phyloP scores from a whole-genome alignment of 2,329 filamentous ascomycete species.

The Alternaria rosae region DNA sequence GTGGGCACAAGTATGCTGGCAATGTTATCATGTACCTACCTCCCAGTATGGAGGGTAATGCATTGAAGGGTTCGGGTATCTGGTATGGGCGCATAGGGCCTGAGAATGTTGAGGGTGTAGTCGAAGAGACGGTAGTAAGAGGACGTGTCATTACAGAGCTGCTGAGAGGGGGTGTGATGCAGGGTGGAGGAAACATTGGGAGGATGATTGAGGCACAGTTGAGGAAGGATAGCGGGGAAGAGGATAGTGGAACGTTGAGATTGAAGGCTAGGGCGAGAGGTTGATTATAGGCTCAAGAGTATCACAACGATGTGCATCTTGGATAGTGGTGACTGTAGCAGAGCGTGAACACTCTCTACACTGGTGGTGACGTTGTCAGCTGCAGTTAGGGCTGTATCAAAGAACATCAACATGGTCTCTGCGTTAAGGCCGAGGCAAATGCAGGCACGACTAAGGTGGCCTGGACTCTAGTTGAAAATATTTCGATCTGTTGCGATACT shows the following conservation, averaged over 20 bases:
- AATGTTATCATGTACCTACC: conserved; percentile 85
- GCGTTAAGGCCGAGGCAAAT: background rate
- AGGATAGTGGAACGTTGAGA: conserved; percentile 24
- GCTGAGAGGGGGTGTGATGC: conserved; percentile 72
- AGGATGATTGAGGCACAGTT: conserved; percentile 42
- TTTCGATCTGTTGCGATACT: background rate
- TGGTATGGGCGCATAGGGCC: conserved; percentile 85
- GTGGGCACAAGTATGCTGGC: conserved; percentile 85
- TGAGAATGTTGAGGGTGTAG: conserved; percentile 76
- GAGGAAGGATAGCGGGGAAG: conserved; percentile 40
- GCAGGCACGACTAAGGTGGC: too few relatives aligned
- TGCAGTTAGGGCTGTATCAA: too few relatives aligned
- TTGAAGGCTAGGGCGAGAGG: conserved; percentile 26
- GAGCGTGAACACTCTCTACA: too few relatives aligned
- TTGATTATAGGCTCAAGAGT: background rate
- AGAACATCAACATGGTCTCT: background rate
- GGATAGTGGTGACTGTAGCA: background rate
- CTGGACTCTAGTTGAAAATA: too few relatives aligned
- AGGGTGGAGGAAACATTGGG: conserved; percentile 35
- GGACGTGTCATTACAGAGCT: conserved; percentile 74
- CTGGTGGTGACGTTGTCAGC: background rate
- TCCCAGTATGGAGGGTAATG: conserved; percentile 58
- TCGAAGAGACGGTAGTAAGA: conserved; percentile 71
- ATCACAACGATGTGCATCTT: background rate
- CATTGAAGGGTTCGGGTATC: conserved; percentile 73